Evolutionary conservation across 768 basidiomycete species (phyloP), one percentile per base, ranked within the genome.

Genomic region (Lactarius indigo): DNA sequence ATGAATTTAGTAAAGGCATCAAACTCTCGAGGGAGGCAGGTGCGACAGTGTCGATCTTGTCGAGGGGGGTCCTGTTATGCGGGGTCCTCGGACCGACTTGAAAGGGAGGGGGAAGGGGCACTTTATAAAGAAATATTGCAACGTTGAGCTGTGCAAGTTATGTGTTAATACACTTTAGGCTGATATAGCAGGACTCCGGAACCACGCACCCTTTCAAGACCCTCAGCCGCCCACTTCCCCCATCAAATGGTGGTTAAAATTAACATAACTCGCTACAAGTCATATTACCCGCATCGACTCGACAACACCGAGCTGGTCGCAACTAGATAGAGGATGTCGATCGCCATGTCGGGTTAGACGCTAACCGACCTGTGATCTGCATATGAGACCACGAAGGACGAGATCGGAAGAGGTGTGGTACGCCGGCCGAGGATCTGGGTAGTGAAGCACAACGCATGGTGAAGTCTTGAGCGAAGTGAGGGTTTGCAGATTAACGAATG

Each of bases 191-290:
- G 33, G 61, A 67, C 66, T 62, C 66, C 61, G 50, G 41, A 52
- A 54, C 37, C 1, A 23, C 5, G 28, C 10, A 1, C 41, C 5
- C 26, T 31, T 5, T 17, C 1, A 15, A 31, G 65, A 23, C 61
- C 65, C 44, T 33, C n/a, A n/a, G n/a, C n/a, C n/a, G n/a, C 62
- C 52, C 13, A 5, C 31, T 8, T 7, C 42, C 39, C 55, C 12
- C n/a, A n/a, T n/a, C 26, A 20, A 76, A n/a, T 66, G 55, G 92
- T 92, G 91, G 91, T 90, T 30, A 91, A n/a, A n/a, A n/a, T n/a
- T n/a, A n/a, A n/a, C n/a, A n/a, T n/a, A 91, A 73, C 92, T 13
- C 92, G 93, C 75, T 92, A 93, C 80, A 94, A 94, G 74, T 92
- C 91, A 1, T 94, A 94, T 75, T 92, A 94, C 70, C 92, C 92